phyloP scores from a whole-genome alignment of 257 asterid genomes.

The Jasminum sambac region DNA sequence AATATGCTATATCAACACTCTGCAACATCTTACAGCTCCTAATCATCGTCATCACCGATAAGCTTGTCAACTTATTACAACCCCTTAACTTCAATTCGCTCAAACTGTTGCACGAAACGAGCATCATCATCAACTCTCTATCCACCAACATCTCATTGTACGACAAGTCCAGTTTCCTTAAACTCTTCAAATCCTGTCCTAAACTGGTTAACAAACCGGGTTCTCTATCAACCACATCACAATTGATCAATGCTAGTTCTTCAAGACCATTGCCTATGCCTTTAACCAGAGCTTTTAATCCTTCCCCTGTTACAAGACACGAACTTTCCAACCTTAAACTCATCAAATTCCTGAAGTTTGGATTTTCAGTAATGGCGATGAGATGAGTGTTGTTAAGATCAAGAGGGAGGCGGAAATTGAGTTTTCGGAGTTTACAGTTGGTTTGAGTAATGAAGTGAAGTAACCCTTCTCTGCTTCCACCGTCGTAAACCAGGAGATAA shows the following conservation, averaged over 20 bases:
- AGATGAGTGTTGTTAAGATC: constrained; percentile 72
- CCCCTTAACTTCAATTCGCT: constrained; percentile 69
- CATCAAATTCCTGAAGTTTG: constrained; percentile 45
- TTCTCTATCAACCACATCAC: constrained; percentile 67
- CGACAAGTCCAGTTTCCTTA: constrained; percentile 73
- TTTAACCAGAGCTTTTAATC: constrained; percentile 47
- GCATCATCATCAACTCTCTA: constrained; percentile 66
- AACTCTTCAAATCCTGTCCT: constrained; percentile 62
- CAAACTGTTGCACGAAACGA: constrained; percentile 55
- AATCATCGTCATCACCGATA: constrained; percentile 29
- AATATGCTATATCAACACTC: constrained; percentile 49
- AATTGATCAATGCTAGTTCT: constrained; percentile 65
- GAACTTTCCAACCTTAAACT: constrained; percentile 68
- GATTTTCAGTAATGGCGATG: constrained; percentile 52
- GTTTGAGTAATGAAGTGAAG: constrained; percentile 57
- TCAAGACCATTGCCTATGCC: constrained; percentile 39
- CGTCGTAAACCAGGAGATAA: constrained; percentile 64
- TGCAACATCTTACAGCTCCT: constrained; percentile 49
- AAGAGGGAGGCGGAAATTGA: constrained; percentile 75
- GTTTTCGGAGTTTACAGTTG: constrained; percentile 40
- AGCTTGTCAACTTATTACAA: constrained; percentile 46
- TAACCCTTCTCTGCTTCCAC: constrained; percentile 64
- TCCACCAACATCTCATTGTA: constrained; percentile 62
- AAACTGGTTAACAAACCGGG: constrained; percentile 57
- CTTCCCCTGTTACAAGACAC: constrained; percentile 71